Evolutionary conservation across 306 rosid species (phyloP), one percentile per base, ranked within the genome.

Genomic region (Myrica gale): DNA sequence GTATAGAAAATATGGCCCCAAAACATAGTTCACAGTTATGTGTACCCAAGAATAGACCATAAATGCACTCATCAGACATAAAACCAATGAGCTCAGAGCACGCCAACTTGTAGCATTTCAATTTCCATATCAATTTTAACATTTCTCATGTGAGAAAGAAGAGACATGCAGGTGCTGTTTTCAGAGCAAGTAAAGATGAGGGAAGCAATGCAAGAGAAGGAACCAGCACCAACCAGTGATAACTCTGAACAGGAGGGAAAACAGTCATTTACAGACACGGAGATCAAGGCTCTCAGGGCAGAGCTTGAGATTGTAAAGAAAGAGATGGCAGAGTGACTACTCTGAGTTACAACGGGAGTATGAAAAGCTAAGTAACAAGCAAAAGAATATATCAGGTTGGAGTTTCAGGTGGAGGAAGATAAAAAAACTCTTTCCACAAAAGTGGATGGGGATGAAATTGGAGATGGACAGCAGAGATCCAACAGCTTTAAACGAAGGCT

Each of bases 171-270:
- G 99, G 92, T 96, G 72, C 82, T 84, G 37, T 82, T 88, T 76
- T 84, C 85, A 37, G 97, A 96, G 89, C 99, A 96, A 87, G 77
- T 89, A 74, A 96, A 90, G 87, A 89, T 96, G 97, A 90, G 92
- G 80, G 63, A 81, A 71, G 85, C 87, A 37, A 86, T 90, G 92
- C 90, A 87, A 86, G 93, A 83, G 70, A 96, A 92, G 79, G 98
- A 89, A 60, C 80, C 82, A 78, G 79, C 74, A 71, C 82, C 84
- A 45, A 84, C 75, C 47, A 82, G 86, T 56, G 71, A 82, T 19
- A 78, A 76, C 82, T 79, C 90, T 53, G 93, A 88, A 57, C 91
- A 74, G 8, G 97, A 85, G 11, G 88, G 68, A 84, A 85, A 85
- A 78, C 85, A 81, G 72, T 72, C 84, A 83, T 81, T 90, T 52